Percentiles rank a stretch among this genome's conserved stretches.
These are phyloP conservation scores for Rhodamnia rubescens DNA, from an alignment of 345 rosid genomes.

Conservation along the genomic window DNA sequence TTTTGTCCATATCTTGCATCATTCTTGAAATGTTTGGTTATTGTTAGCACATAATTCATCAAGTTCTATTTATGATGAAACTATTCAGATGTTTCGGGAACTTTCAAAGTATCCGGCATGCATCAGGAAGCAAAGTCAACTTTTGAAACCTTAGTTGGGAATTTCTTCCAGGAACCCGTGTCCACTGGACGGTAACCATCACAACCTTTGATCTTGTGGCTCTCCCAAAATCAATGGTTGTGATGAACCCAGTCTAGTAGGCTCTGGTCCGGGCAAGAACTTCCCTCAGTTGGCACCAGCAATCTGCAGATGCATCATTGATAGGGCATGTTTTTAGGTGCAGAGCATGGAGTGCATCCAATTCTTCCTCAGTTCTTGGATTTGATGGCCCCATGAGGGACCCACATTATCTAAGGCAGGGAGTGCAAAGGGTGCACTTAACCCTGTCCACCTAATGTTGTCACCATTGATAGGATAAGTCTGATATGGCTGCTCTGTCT, in stretches of 20 bases:
- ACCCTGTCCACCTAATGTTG: background rate
- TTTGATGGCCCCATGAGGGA: background rate
- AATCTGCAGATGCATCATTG: background rate
- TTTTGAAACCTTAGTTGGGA: background rate
- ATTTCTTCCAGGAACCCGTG: background rate
- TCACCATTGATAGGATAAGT: background rate
- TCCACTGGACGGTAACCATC: background rate
- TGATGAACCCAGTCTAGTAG: background rate
- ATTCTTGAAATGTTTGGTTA: background rate
- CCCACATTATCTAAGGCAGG: background rate
- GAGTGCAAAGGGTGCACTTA: background rate
- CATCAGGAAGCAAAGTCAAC: background rate
- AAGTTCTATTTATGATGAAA: background rate
- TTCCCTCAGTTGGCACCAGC: background rate
- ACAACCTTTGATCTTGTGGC: background rate
- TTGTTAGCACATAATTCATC: background rate
- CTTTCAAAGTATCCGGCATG: background rate
- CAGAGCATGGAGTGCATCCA: background rate
- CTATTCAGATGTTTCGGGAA: background rate
- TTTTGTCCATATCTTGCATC: background rate
- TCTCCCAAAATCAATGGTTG: background rate
- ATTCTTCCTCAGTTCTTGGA: background rate
- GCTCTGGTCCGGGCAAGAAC: background rate
- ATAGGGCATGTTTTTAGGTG: background rate
- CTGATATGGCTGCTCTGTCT: background rate